Conservation (phyloP, 345 rosid species). For the Sapria himalayana region DNA sequence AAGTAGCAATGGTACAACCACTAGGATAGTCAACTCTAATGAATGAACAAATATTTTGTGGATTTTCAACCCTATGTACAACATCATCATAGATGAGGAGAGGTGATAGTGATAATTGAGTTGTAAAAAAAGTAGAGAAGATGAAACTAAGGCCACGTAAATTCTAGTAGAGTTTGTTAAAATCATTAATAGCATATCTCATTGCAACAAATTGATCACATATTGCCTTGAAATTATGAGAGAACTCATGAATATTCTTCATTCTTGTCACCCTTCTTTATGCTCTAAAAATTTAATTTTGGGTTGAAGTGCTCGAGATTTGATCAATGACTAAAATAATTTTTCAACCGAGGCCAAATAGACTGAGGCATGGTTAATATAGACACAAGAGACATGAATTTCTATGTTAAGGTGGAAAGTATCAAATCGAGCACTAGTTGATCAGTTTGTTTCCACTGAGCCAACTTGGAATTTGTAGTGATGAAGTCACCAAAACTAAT, state of each 20-base stretch:
- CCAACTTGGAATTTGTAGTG: background rate
- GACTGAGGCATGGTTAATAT: background rate
- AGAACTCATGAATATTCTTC: background rate
- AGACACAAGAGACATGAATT: background rate
- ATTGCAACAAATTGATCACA: constrained; percentile 2
- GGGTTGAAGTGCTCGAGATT: background rate
- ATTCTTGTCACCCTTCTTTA: background rate
- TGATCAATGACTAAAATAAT: background rate
- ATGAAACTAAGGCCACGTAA: background rate
- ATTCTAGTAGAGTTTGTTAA: background rate
- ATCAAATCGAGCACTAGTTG: background rate
- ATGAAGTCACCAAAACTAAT: background rate
- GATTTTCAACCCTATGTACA: background rate
- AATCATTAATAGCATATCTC: background rate
- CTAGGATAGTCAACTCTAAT: background rate
- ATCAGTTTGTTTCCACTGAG: background rate
- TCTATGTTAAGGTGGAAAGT: background rate
- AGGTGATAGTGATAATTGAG: background rate
- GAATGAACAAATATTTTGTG: background rate
- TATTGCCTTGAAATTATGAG: background rate
- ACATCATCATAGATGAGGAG: background rate
- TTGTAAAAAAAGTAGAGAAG: background rate
- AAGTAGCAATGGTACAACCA: background rate
- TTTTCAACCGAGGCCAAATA: background rate
- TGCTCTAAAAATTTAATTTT: background rate